Evolutionary conservation across 805 yeast species (phyloP).

Genomic region (Nakazawaea holstii): DNA sequence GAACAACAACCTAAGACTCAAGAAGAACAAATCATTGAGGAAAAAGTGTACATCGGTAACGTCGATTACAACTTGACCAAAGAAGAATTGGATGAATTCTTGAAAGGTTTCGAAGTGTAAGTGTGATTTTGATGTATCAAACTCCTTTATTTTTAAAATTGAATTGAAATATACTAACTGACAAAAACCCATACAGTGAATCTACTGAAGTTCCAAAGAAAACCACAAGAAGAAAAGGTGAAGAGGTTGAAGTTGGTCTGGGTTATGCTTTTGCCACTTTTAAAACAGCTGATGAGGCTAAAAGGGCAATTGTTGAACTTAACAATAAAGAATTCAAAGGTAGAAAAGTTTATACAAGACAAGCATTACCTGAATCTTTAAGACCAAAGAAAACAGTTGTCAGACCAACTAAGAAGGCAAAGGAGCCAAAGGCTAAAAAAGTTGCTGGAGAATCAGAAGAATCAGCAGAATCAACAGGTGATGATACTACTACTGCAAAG

Average conservation of each 20-base stretch:
- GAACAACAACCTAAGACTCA: slow-evolving; percentile 13
- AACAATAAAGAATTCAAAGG: slow-evolving; percentile 25
- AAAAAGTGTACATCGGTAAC: slow-evolving; percentile 41
- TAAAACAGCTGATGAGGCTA: slow-evolving; percentile 55
- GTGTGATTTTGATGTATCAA: too few species aligned
- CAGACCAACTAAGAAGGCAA: slow-evolving; percentile 23
- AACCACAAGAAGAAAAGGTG: slow-evolving; percentile 13
- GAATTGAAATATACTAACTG: too few species aligned
- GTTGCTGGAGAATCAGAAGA: slow-evolving; percentile 3
- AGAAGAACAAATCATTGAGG: slow-evolving; percentile 27
- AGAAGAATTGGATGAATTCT: slow-evolving; percentile 35
- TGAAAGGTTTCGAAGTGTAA: slow-evolving; percentile 33
- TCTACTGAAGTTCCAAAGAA: slow-evolving; percentile 27
- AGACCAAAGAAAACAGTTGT: slow-evolving; percentile 10
- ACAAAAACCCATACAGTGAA: slow-evolving; percentile 2
- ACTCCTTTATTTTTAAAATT: too few species aligned
- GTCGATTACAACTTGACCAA: slow-evolving; percentile 38
- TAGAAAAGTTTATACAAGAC: slow-evolving; percentile 42
- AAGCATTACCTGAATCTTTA: slow-evolving; percentile 39
- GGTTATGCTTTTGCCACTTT: slow-evolving; percentile 51
- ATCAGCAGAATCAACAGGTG: slow-evolving; percentile 7
- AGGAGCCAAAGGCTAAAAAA: slow-evolving; percentile 16
- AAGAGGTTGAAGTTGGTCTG: slow-evolving; percentile 20
- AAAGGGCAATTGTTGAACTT: slow-evolving; percentile 45
- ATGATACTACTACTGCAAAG: slow-evolving; percentile 9